These are phyloP conservation scores for Colletotrichum liaoningense DNA, from an alignment of 2,329 filamentous ascomycete genomes.

Conservation along the genomic window DNA sequence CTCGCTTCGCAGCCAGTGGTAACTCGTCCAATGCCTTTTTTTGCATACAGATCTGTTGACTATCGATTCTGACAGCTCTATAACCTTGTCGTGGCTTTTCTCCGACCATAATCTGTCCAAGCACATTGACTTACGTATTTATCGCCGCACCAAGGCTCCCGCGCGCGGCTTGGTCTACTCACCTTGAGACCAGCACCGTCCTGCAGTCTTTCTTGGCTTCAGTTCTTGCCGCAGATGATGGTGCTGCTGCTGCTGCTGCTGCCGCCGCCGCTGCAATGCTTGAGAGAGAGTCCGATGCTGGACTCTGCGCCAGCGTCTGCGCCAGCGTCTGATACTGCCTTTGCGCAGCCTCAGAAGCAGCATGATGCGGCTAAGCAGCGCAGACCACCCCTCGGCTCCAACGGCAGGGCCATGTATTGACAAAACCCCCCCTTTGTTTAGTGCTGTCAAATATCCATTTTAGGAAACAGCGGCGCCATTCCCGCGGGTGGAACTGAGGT, in stretches of 20 bases:
- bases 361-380: slow-evolving; percentile 1
- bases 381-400: slow-evolving; percentile 7
- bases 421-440: slow-evolving; percentile 18
- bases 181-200: slow-evolving; percentile 1
- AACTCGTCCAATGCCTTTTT: neutral
- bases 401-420: neutral
- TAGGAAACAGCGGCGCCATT: slow-evolving; percentile 31
- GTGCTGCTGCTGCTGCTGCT: neutral
- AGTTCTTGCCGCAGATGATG: slow-evolving; percentile 4
- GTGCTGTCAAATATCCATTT: slow-evolving; percentile 27
- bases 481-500: slow-evolving; percentile 22
- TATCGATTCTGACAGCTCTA: neutral
- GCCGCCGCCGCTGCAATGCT: slow-evolving; percentile 19
- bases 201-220: slow-evolving; percentile 6
- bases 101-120: neutral
- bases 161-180: slow-evolving; percentile 9
- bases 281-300: slow-evolving; percentile 7
- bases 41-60: slow-evolving; percentile 3
- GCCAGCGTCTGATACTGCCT: slow-evolving; percentile 5
- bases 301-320: neutral
- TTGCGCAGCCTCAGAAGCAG: slow-evolving; percentile 11
- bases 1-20: slow-evolving; percentile 18
- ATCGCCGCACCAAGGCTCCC: slow-evolving; percentile 4
- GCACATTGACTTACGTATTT: slow-evolving; percentile 2
- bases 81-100: neutral